A percentile compares a stretch with the other conserved stretches of the same genome.
phyloP scores from a whole-genome alignment of 2,329 filamentous ascomycete species.

The Penicillium sp. region DNA sequence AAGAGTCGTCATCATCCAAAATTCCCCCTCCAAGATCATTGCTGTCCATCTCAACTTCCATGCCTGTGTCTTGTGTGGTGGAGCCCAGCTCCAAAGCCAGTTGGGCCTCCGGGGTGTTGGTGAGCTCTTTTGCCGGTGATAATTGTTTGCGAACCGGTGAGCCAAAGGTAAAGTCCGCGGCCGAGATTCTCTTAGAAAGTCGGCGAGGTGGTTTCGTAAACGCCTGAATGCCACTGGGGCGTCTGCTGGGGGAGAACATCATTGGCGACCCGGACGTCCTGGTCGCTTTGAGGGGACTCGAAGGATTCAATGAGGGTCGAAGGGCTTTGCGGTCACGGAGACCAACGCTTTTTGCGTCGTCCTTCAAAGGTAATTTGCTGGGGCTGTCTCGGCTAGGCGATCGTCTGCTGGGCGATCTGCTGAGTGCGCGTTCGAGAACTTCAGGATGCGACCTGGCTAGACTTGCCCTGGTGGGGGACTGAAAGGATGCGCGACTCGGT shows the following conservation, averaged over 20 bases:
- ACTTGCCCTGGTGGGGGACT: constrained; percentile 67
- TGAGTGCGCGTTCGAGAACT: constrained; percentile 52
- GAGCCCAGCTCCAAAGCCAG: constrained; percentile 35
- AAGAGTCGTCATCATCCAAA: constrained; percentile 37
- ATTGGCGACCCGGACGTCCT: constrained; percentile 15
- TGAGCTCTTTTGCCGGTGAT: constrained; percentile 10
- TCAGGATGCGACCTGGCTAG: constrained; percentile 63
- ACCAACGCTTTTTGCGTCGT: constrained; percentile 29
- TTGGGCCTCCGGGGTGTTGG: constrained; percentile 35
- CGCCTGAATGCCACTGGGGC: constrained; percentile 34
- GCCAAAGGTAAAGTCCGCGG: constrained; percentile 33
- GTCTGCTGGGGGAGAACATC: constrained; percentile 28
- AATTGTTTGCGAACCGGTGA: constrained; percentile 25
- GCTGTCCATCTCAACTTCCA: constrained; percentile 19
- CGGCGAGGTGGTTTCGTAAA: constrained; percentile 41
- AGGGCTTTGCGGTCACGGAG: constrained; percentile 41
- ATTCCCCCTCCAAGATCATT: constrained; percentile 23
- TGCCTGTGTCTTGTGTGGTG: constrained; percentile 29
- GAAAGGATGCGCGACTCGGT: constrained; percentile 58
- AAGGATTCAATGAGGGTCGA: constrained; percentile 35
- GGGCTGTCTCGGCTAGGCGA: constrained; percentile 19
- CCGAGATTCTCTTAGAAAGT: constrained; percentile 35
- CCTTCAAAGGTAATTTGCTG: constrained; percentile 13
- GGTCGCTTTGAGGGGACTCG: constrained; percentile 27
- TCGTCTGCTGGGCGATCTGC: constrained; percentile 40